Evolutionary conservation across 306 rosid genomes (phyloP), one percentile per base, ranked within the genome.

Genomic region (Abrus pulchellus): DNA sequence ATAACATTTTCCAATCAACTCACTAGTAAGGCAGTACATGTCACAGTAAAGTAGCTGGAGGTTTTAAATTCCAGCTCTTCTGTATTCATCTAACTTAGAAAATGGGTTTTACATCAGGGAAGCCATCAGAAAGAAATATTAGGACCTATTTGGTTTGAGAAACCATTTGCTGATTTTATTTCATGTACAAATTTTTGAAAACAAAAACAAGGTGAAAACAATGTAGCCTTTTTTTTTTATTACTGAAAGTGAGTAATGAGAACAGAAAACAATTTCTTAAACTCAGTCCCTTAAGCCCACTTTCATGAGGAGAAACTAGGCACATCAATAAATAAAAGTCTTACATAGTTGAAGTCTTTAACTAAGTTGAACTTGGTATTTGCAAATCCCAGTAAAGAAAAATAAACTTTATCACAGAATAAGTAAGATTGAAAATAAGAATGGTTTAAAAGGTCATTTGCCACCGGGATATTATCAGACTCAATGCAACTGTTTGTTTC

Each of bases 111-210:
- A 44, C 64, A 49, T 55, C 12, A 44, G 61, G 82, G 63, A 81
- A 64, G 3, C 75, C 68, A 68, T 29, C 45, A 33, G 40, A 67
- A 54, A 76, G 76, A 75, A 33, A 54, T 62, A 49, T 72, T 55
- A 34, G 71, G 34, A 60, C 8, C 4, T 11, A 10, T 36, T 36
- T 36, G 47, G 43, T 32, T 32, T 11, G 66, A 32, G 14, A 32
- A 60, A 11, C 10, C 29, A 36, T 60, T 60, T 11, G 11, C 7
- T 32, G 29, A 9, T 57, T 29, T 29, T 57, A 57, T 57, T 57
- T 60, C 43, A 14, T 60, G 4, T 32, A 60, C 43, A 60, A 60
- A 60, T 60, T 1, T 60, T 60, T 32, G n/a, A 61, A 61, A 61
- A 36, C 41, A 59, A 33, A 61, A 57, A 28, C 9, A 57, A 60